Evolutionary conservation across 148 eudicot genomes (phyloP).

Genomic region (Silene conica): DNA sequence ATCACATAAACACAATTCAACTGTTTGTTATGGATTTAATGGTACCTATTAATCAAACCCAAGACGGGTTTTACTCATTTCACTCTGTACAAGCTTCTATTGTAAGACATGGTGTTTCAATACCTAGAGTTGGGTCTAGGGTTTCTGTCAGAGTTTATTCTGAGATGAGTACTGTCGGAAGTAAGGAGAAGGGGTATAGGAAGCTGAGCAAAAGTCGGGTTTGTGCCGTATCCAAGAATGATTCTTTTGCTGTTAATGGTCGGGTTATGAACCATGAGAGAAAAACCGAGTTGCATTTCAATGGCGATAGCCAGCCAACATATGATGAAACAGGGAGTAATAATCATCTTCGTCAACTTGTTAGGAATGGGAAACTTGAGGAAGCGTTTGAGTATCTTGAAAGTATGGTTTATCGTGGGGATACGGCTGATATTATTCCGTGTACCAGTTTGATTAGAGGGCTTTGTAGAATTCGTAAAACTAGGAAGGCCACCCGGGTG

Average conservation of each 20-base stretch:
- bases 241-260: conserved; percentile 39
- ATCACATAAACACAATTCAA: conserved; percentile 4
- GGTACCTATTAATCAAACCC: conserved; percentile 40
- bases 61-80: conserved; percentile 50
- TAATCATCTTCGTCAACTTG: conserved; percentile 41
- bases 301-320: conserved; percentile 21
- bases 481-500: conserved; percentile 62
- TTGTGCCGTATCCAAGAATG: conserved; percentile 37
- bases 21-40: conserved; percentile 33
- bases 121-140: conserved; percentile 30
- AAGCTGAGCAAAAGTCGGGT: conserved; percentile 28
- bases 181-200: conserved; percentile 18
- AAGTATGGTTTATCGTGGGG: conserved; percentile 57
- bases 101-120: conserved; percentile 16
- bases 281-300: conserved; percentile 12
- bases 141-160: conserved; percentile 27
- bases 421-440: conserved; percentile 55
- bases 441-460: conserved; percentile 69
- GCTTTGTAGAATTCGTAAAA: conserved; percentile 50
- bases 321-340: conserved; percentile 55
- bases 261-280: conserved; percentile 29
- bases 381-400: conserved; percentile 53
- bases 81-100: conserved; percentile 25
- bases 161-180: conserved; percentile 15
- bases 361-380: conserved; percentile 52